phyloP scores from a whole-genome alignment of 164 flowering plant species.

The Nelumbo lutea region DNA sequence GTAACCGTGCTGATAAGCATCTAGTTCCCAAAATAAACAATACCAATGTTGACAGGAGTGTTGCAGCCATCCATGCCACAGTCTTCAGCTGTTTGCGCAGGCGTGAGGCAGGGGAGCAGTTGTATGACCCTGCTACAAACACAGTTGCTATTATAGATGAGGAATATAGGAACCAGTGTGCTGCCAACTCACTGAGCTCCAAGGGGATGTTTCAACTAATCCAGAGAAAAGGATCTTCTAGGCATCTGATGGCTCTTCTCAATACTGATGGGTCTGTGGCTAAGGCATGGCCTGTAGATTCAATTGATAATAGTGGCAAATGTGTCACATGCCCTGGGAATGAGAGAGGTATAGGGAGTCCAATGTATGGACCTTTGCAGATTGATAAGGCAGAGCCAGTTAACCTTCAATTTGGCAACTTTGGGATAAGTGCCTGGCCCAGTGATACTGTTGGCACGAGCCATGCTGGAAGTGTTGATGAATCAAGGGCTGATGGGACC shows the following conservation, averaged over 20 bases:
- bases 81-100: conserved; percentile 83
- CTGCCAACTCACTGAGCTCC: conserved; percentile 72
- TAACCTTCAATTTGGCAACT: conserved; percentile 78
- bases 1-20: conserved; percentile 86
- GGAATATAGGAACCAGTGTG: conserved; percentile 77
- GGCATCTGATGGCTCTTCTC: conserved; percentile 82
- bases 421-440: conserved; percentile 86
- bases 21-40: conserved; percentile 85
- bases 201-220: conserved; percentile 88
- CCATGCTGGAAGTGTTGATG: conserved; percentile 77
- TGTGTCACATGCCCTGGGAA: conserved; percentile 26
- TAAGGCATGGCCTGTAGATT: conserved; percentile 76
- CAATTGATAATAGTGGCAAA: conserved; percentile 44
- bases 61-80: conserved; percentile 91
- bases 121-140: conserved; percentile 64
- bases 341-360: conserved; percentile 43
- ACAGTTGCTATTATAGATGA: conserved; percentile 62
- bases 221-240: conserved; percentile 76
- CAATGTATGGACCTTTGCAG: conserved; percentile 65
- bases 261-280: conserved; percentile 88
- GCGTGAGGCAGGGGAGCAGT: conserved; percentile 73
- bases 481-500: conserved; percentile 53
- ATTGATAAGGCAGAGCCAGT: conserved; percentile 76
- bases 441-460: conserved; percentile 72
- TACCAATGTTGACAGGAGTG: conserved; percentile 87